Percentiles rank a stretch among this genome's conserved stretches.
Conservation (phyloP, 2,329 filamentous ascomycete genomes). For the Cercospora beticola region DNA sequence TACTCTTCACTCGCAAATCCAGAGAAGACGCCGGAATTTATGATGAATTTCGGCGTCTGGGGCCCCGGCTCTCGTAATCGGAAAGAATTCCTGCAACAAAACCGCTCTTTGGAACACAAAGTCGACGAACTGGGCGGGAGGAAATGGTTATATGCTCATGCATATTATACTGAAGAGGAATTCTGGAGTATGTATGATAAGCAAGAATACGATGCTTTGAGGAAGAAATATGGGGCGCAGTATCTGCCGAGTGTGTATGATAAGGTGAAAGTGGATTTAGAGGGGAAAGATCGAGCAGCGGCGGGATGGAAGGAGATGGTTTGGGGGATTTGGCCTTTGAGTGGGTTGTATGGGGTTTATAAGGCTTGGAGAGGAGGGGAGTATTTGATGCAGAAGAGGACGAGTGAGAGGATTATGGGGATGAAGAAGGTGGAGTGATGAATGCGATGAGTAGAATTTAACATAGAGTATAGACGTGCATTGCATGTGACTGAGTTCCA, state of each 20-base stretch:
- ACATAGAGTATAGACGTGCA: background rate
- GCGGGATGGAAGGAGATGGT: slow-evolving; percentile 19
- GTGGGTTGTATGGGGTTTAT: slow-evolving; percentile 25
- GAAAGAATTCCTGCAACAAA: slow-evolving; percentile 63
- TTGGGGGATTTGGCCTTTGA: slow-evolving; percentile 25
- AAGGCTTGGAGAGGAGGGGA: slow-evolving; percentile 25
- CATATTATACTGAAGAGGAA: slow-evolving; percentile 73
- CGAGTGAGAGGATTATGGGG: background rate
- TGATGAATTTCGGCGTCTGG: slow-evolving; percentile 70
- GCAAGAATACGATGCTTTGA: slow-evolving; percentile 61
- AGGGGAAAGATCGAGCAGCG: slow-evolving; percentile 9
- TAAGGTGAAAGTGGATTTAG: slow-evolving; percentile 59
- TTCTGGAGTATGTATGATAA: slow-evolving; percentile 66
- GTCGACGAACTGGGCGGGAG: slow-evolving; percentile 69
- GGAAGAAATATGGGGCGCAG: slow-evolving; percentile 62
- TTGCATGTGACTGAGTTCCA: background rate
- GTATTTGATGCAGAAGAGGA: slow-evolving; percentile 24
- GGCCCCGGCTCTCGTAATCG: slow-evolving; percentile 64
- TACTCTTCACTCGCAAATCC: slow-evolving; percentile 5
- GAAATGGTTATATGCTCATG: slow-evolving; percentile 87
- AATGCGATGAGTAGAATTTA: background rate
- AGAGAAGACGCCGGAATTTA: slow-evolving; percentile 33
- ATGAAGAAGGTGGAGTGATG: slow-evolving; percentile 4
- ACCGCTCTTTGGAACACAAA: slow-evolving; percentile 69
- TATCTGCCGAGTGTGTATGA: slow-evolving; percentile 67